These are phyloP conservation scores for Cynanchum wilfordii DNA, from an alignment of 257 asterid species.

Conservation along the genomic window DNA sequence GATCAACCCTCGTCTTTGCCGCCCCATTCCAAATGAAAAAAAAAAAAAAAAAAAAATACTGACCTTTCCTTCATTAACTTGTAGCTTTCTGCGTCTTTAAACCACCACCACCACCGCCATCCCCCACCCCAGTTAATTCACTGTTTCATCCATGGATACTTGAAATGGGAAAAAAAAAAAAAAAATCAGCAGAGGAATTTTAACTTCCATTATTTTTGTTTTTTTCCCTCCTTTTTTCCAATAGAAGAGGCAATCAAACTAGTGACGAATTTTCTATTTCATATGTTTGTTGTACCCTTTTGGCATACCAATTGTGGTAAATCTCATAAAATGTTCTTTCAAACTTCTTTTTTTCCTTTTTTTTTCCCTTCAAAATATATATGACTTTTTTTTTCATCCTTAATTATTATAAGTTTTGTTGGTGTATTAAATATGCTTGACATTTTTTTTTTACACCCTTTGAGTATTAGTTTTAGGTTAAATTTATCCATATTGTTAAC, in stretches of 20 bases:
- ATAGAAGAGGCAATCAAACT: slow-evolving; percentile 11
- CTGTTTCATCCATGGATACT: neutral
- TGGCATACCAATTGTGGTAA: slow-evolving; percentile 6
- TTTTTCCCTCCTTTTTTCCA: neutral
- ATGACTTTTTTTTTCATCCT: neutral
- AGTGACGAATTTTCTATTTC: slow-evolving; percentile 16
- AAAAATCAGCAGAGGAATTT: slow-evolving; percentile 4
- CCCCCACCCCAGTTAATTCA: neutral
- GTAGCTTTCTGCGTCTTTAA: neutral
- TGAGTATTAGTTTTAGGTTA: too few relatives aligned
- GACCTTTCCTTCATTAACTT: neutral
- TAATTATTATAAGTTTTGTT: too few relatives aligned
- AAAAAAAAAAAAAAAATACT: too few relatives aligned
- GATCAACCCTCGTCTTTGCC: slow-evolving; percentile 35
- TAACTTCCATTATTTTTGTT: neutral
- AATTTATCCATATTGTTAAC: too few relatives aligned
- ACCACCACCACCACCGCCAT: neutral
- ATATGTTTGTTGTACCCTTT: slow-evolving; percentile 17
- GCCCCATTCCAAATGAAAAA: slow-evolving; percentile 35
- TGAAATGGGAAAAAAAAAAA: neutral
- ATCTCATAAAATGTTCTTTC: neutral
- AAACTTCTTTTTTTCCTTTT: too few relatives aligned
- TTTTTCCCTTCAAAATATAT: too few relatives aligned
- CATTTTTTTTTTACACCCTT: too few relatives aligned
- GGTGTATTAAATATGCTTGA: too few relatives aligned